phyloP scores from a whole-genome alignment of 2,329 filamentous ascomycete genomes.

The Fusarium sp. region DNA sequence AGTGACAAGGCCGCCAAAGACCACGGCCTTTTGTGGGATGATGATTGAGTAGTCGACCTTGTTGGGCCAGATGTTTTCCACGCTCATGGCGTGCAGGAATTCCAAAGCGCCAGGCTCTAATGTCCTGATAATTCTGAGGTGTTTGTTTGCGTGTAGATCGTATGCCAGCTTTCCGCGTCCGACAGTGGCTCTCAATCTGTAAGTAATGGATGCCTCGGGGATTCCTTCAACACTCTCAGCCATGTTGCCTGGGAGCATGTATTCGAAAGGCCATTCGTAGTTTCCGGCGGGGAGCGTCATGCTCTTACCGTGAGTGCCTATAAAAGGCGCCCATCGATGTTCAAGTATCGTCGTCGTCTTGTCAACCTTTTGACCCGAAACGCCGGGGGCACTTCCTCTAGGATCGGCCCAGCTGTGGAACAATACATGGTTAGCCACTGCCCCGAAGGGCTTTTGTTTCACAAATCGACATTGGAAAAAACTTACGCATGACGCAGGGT shows the following conservation, averaged over 20 bases:
- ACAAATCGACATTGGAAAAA: slow-evolving; percentile 6
- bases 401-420: slow-evolving; percentile 64
- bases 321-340: slow-evolving; percentile 78
- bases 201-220: slow-evolving; percentile 86
- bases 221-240: slow-evolving; percentile 94
- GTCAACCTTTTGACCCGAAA: slow-evolving; percentile 71
- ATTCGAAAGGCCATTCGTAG: slow-evolving; percentile 86
- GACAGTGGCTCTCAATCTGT: slow-evolving; percentile 91
- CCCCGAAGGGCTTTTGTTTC: slow-evolving; percentile 9
- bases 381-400: slow-evolving; percentile 67
- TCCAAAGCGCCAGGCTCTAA: slow-evolving; percentile 81
- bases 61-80: slow-evolving; percentile 97
- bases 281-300: slow-evolving; percentile 77
- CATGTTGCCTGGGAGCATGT: slow-evolving; percentile 76
- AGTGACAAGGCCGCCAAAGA: slow-evolving; percentile 88
- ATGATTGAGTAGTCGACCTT: slow-evolving; percentile 97
- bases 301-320: slow-evolving; percentile 67
- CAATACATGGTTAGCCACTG: slow-evolving; percentile 29
- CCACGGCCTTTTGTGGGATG: slow-evolving; percentile 92
- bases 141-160: slow-evolving; percentile 84
- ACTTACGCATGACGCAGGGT: slow-evolving; percentile 75
- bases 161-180: slow-evolving; percentile 89
- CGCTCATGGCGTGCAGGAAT: slow-evolving; percentile 88
- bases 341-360: slow-evolving; percentile 72
- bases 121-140: slow-evolving; percentile 82